Conservation (phyloP, 352 stramenopile species). For the Phytophthora cactorum region DNA sequence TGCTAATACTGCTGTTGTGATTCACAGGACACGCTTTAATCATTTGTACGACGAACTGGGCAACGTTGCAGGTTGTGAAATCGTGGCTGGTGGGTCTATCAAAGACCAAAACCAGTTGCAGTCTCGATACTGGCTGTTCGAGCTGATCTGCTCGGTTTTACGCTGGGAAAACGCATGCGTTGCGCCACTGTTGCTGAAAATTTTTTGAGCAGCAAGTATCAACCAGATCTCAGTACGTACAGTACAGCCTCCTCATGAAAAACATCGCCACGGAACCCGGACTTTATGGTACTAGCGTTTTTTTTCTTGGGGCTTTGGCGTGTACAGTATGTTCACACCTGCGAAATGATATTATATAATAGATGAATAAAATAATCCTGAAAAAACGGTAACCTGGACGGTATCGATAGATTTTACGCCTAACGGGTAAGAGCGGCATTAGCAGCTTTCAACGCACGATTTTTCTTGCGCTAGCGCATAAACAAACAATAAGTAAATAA, state of each 20-base stretch:
- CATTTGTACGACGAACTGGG: constrained; percentile 46
- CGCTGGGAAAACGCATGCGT: constrained; percentile 56
- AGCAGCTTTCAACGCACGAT: constrained; percentile 43
- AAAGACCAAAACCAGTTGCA: constrained; percentile 47
- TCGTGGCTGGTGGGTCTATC: constrained; percentile 55
- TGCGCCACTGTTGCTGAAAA: constrained; percentile 43
- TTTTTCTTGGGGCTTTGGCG: no score
- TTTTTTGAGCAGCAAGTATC: constrained; percentile 2
- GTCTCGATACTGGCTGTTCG: constrained; percentile 62
- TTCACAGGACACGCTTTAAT: constrained; percentile 54
- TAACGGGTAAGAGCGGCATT: constrained; percentile 50
- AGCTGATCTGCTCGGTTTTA: constrained; percentile 65
- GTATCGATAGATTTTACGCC: no score
- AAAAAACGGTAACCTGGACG: no score
- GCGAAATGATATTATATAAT: no score
- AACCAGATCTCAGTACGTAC: no score
- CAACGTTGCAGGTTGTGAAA: constrained; percentile 47
- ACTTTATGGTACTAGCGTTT: no score
- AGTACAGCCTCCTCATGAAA: no score
- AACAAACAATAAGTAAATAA: background rate
- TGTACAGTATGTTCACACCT: no score
- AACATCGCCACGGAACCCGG: no score
- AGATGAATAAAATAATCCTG: no score
- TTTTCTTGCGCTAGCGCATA: constrained; percentile 51
- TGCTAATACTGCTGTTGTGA: background rate